Evolutionary conservation across 177 flowering plant species (phyloP), one percentile per base, ranked within the genome.

Genomic region (Viscum album): DNA sequence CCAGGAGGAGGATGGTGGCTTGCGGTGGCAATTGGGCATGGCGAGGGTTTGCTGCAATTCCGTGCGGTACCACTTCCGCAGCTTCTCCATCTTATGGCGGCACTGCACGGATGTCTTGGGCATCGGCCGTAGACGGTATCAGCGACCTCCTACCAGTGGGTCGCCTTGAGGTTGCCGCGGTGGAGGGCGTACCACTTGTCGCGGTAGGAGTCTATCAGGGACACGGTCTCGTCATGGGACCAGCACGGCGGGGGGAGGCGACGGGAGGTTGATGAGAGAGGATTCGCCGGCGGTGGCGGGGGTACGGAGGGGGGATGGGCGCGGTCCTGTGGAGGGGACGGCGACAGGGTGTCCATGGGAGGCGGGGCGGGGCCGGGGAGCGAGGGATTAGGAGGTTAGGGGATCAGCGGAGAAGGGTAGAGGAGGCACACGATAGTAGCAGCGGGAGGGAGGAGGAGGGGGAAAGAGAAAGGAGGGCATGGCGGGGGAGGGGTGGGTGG

Each of bases 131-230:
- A 24, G 66, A 63, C 66, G 66, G 66, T 37, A 10, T 34, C 35
- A 37, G 66, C 66, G 36, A 63, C 66, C 35, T 63, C 66, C 35
- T 63, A 37, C 66, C 66, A 63, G 66, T 63, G 66, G 39, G 35
- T 19, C 21, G 66, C 66, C 66, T 63, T 63, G 66, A 63, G 66
- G 28, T 63, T 63, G 35, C 66, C 66, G 66, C 66, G 66, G 66
- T 37, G 66, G 66, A 63, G 66, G 66, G 66, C 32, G 66, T 63
- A 63, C 66, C 66, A 63, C 66, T 63, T 63, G n/a, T 63, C 66
- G 35, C 66, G 35, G 66, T 63, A 63, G 28, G 37, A 63, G 35
- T 63, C 66, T 35, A 63, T 63, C 16, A 63, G 66, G 7, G 66
- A 35, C 66, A 63, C 66, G 23, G 66, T 63, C 66, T 63, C 66